phyloP scores from a whole-genome alignment of 2,329 filamentous ascomycete genomes.

The Fonsecaea pugnacius region DNA sequence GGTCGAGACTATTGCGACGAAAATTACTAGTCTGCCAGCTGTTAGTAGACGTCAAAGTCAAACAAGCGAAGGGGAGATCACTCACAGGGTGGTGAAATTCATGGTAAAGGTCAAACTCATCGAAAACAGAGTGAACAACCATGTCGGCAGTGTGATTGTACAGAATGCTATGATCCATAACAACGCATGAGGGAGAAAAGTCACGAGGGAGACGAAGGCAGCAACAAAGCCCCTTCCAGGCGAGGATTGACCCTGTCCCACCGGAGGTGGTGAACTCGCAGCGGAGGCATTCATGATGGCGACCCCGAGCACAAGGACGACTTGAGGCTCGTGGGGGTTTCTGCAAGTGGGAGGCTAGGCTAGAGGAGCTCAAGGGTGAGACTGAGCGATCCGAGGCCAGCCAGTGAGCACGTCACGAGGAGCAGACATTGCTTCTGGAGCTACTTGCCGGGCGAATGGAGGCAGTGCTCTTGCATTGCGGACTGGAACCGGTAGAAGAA shows the following conservation, averaged over 20 bases:
- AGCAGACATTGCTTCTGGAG: conserved; percentile 23
- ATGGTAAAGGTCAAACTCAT: conserved; percentile 96
- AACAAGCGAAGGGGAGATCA: conserved; percentile 16
- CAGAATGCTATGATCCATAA: conserved; percentile 84
- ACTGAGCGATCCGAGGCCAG: conserved; percentile 23
- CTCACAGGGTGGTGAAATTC: conserved; percentile 94
- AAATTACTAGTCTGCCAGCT: conserved; percentile 69
- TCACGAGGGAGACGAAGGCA: conserved; percentile 42
- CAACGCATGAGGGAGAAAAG: conserved; percentile 61
- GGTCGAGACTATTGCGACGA: conserved; percentile 76
- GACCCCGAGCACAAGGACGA: conserved; percentile 3
- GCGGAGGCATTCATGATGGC: conserved; percentile 20
- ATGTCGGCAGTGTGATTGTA: conserved; percentile 85
- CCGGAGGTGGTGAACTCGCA: conserved; percentile 3
- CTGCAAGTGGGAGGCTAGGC: conserved; percentile 8
- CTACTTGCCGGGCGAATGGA: conserved; percentile 25
- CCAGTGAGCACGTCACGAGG: conserved; percentile 28
- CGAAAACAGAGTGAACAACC: conserved; percentile 87
- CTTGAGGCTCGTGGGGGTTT: conserved; percentile 14
- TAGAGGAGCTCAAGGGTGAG: conserved; percentile 15
- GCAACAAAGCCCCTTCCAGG: conserved; percentile 25
- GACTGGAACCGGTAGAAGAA: conserved; percentile 1
- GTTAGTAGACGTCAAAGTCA: neutral
- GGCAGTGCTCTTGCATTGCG: neutral
- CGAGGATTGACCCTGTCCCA: conserved; percentile 13